A percentile compares a stretch with the other conserved stretches of the same genome.
phyloP scores from a whole-genome alignment of 345 rosid species.

The Lepidium sativum region DNA sequence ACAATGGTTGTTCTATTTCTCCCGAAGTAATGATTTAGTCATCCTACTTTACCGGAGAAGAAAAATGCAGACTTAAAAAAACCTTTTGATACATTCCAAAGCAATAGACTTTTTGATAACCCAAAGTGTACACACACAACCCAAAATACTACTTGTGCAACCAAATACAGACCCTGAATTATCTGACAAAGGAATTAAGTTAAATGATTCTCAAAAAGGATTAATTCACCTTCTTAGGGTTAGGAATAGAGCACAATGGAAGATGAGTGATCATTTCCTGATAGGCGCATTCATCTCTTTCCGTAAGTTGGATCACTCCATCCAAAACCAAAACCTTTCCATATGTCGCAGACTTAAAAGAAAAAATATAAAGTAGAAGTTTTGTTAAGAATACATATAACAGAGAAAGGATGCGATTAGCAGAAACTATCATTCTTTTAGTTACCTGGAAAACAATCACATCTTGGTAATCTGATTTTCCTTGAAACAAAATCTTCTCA shows the following conservation, averaged over 20 bases:
- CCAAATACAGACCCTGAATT: neutral
- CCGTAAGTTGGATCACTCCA: conserved; percentile 73
- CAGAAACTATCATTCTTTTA: neutral
- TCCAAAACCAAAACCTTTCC: conserved; percentile 71
- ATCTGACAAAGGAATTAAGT: neutral
- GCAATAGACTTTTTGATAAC: neutral
- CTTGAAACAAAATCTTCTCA: conserved; percentile 65
- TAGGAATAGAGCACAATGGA: conserved; percentile 69
- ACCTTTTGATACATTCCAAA: neutral
- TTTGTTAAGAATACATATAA: neutral
- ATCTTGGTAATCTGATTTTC: conserved; percentile 67
- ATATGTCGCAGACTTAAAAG: conserved; percentile 44
- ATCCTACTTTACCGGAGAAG: conserved; percentile 17
- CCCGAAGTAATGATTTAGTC: neutral
- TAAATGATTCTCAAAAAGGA: neutral
- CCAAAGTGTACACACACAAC: neutral
- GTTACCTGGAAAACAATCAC: conserved; percentile 80
- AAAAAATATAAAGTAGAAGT: neutral
- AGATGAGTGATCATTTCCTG: conserved; percentile 84
- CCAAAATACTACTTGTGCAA: neutral
- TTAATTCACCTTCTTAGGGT: conserved; percentile 57
- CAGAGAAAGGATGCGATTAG: neutral
- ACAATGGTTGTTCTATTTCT: neutral
- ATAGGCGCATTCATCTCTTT: conserved; percentile 66
- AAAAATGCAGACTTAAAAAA: neutral